These are phyloP conservation scores for Begonia fuchsioides DNA, from an alignment of 306 rosid genomes.

Conservation along the genomic window DNA sequence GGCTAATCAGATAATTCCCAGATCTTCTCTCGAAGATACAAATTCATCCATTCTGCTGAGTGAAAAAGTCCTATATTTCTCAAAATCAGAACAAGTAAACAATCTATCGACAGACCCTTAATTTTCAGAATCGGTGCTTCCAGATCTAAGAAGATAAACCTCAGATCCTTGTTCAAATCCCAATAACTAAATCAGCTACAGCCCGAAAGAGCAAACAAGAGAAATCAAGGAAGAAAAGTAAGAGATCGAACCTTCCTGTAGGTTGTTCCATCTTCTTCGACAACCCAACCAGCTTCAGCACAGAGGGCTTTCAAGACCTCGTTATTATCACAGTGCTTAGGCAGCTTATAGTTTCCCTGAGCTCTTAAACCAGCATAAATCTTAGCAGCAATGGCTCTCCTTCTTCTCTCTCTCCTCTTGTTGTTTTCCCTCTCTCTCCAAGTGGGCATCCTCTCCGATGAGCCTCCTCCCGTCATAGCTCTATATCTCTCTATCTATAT, in stretches of 20 bases:
- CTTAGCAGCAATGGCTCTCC: constrained; percentile 95
- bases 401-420: constrained; percentile 73
- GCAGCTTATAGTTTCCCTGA: constrained; percentile 85
- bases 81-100: not conserved
- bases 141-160: constrained; percentile 25
- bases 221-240: not conserved
- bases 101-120: not conserved
- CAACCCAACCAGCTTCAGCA: constrained; percentile 86
- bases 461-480: constrained; percentile 56
- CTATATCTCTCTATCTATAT: too few species aligned
- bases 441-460: constrained; percentile 74
- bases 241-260: constrained; percentile 51
- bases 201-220: not conserved
- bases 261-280: constrained; percentile 89
- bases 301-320: constrained; percentile 94
- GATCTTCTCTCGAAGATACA: too few species aligned
- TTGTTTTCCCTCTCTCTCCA: constrained; percentile 99
- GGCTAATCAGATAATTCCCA: too few species aligned
- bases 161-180: not conserved
- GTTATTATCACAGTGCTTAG: constrained; percentile 96
- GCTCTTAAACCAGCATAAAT: constrained; percentile 77
- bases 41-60: too few species aligned
- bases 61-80: too few species aligned
- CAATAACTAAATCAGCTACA: not conserved
- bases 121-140: constrained; percentile 1